phyloP scores from a whole-genome alignment of 2,329 filamentous ascomycete species.

The Stenocarpella maydis region DNA sequence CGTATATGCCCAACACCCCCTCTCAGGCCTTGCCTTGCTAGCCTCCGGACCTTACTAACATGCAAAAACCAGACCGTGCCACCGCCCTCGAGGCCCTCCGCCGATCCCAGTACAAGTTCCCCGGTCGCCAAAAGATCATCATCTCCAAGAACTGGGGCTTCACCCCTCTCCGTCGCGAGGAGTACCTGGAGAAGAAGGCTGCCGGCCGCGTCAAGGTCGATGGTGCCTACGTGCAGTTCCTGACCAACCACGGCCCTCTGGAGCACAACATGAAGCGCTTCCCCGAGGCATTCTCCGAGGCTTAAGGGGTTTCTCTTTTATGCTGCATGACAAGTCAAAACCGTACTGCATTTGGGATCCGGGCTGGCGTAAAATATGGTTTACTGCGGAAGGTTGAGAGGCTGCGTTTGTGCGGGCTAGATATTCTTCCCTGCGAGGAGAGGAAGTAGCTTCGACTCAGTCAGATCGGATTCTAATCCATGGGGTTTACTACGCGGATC shows the following conservation, averaged over 20 bases:
- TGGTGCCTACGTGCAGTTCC: constrained; percentile 99
- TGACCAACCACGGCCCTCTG: constrained; percentile 89
- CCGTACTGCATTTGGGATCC: constrained; percentile 49
- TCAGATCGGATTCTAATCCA: constrained; percentile 35
- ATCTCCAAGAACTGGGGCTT: constrained; percentile 99
- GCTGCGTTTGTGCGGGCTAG: constrained; percentile 29
- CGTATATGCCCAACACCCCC: constrained; percentile 47
- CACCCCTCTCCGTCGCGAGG: constrained; percentile 96
- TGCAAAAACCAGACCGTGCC: constrained; percentile 72
- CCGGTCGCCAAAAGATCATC: constrained; percentile 99
- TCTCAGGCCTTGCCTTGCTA: neutral
- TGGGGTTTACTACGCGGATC: constrained; percentile 23
- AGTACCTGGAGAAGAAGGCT: constrained; percentile 96
- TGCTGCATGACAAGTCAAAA: constrained; percentile 36
- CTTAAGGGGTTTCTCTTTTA: constrained; percentile 51
- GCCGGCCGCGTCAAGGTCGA: constrained; percentile 94
- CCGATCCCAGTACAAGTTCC: constrained; percentile 99
- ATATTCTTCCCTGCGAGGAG: constrained; percentile 24
- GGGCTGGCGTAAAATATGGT: constrained; percentile 53
- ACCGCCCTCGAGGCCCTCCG: constrained; percentile 98
- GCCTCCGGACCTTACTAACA: constrained; percentile 35
- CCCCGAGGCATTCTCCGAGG: constrained; percentile 84
- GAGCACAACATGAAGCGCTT: constrained; percentile 91
- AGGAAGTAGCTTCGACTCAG: constrained; percentile 33
- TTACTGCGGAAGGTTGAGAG: constrained; percentile 33